These are phyloP conservation scores for Candida stauntonica DNA, from an alignment of 805 yeast species.

Conservation along the genomic window DNA sequence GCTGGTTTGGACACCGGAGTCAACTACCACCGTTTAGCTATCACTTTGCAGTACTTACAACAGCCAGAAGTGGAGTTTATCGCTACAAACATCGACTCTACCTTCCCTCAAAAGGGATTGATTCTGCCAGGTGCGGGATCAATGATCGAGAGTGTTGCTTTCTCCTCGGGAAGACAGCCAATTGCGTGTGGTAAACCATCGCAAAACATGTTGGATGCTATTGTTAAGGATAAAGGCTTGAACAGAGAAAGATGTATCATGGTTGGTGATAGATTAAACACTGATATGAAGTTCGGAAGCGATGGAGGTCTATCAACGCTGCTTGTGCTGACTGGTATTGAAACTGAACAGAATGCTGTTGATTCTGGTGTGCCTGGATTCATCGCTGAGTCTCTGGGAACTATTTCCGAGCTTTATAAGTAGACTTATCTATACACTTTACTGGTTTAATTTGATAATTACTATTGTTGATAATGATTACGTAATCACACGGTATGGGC, in stretches of 20 bases:
- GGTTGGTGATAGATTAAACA: conserved; percentile 94
- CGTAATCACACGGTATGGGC: conserved; percentile 19
- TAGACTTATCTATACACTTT: not conserved
- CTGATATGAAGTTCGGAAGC: conserved; percentile 90
- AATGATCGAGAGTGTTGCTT: conserved; percentile 70
- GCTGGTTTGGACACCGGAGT: conserved; percentile 78
- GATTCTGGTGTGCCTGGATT: conserved; percentile 52
- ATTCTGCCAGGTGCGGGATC: conserved; percentile 96
- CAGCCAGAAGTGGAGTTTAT: conserved; percentile 62
- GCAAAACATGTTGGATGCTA: conserved; percentile 84
- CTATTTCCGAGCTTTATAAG: conserved; percentile 57
- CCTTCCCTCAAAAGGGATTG: conserved; percentile 85
- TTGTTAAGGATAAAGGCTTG: conserved; percentile 54
- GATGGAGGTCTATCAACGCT: conserved; percentile 84
- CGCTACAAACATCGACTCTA: conserved; percentile 93
- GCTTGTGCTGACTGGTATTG: conserved; percentile 89
- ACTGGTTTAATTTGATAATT: not conserved
- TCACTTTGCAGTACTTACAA: conserved; percentile 76
- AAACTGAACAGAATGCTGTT: conserved; percentile 59
- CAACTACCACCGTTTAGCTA: conserved; percentile 78
- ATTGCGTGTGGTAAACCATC: conserved; percentile 92
- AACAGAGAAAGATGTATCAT: conserved; percentile 66
- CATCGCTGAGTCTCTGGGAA: conserved; percentile 56
- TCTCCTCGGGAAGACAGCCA: conserved; percentile 77
- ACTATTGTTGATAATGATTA: no score